These are phyloP conservation scores for Camellia granthamiana DNA, from an alignment of 148 eudicot species.

Conservation along the genomic window DNA sequence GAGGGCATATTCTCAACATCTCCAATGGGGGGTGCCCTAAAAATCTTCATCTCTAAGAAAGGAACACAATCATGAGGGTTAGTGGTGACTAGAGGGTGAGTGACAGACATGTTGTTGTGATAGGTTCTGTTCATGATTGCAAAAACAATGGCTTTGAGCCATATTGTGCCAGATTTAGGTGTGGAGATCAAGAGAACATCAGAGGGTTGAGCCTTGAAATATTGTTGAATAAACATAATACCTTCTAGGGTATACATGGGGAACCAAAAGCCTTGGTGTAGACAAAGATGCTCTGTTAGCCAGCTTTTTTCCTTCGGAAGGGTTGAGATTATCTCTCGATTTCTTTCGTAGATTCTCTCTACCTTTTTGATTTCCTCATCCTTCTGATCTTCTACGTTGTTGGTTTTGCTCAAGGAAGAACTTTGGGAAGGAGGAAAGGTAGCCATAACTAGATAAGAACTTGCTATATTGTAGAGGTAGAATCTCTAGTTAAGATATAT, in stretches of 20 bases:
- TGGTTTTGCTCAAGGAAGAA: not conserved
- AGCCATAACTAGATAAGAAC: not conserved
- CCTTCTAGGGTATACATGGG: not conserved
- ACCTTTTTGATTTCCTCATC: not conserved
- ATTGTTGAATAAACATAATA: not conserved
- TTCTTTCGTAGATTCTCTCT: not conserved
- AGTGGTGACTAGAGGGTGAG: no score
- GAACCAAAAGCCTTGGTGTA: slow-evolving; percentile 18
- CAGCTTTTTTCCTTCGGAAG: not conserved
- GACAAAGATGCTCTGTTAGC: not conserved
- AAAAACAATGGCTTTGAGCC: slow-evolving; percentile 20
- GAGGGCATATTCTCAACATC: not conserved
- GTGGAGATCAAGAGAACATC: slow-evolving; percentile 6
- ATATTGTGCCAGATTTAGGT: slow-evolving; percentile 14
- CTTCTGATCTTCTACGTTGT: not conserved
- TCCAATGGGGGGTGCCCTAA: not conserved
- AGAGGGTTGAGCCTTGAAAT: not conserved
- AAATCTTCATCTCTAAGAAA: not conserved
- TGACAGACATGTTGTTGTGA: no score
- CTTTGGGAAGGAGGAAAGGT: not conserved
- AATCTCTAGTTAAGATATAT: no score
- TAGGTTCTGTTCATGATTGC: slow-evolving; percentile 5
- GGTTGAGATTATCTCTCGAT: not conserved
- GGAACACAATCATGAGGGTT: no score
- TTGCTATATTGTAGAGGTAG: no score